Percentiles rank a stretch among this genome's conserved stretches.
Evolutionary conservation across 1,284 basidiomycete genomes (phyloP).

Genomic region (Microstroma glucosiphilum): DNA sequence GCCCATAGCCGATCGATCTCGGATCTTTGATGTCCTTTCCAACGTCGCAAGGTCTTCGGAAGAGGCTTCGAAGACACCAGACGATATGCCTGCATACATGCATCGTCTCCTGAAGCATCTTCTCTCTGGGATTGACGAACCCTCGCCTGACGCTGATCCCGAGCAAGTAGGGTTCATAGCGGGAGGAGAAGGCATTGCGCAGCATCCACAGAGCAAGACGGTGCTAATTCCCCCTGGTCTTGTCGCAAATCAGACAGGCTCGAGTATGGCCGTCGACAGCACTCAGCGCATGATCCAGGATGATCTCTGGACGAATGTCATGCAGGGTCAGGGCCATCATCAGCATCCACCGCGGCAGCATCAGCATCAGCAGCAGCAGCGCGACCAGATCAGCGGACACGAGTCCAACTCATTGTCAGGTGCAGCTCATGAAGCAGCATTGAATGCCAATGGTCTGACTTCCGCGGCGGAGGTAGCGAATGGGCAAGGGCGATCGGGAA

Average conservation of each 20-base stretch:
- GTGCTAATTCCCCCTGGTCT: neutral
- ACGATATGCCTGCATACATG: constrained; percentile 4
- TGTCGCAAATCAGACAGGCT: neutral
- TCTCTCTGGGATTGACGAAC: neutral
- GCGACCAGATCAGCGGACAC: neutral
- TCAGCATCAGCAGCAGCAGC: constrained; percentile 1
- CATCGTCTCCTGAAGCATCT: neutral
- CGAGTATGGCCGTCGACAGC: neutral
- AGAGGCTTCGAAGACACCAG: neutral
- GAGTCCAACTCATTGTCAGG: neutral
- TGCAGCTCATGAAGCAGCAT: no score
- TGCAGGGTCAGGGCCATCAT: neutral
- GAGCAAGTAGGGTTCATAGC: neutral
- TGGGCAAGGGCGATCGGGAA: neutral
- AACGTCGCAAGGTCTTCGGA: neutral
- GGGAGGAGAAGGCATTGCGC: neutral
- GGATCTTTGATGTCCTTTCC: neutral
- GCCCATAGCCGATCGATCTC: neutral
- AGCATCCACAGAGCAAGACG: neutral
- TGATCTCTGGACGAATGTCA: constrained; percentile 1
- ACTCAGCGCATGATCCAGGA: constrained; percentile 1
- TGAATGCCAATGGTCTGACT: no score
- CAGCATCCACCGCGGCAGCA: neutral
- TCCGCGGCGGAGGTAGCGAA: no score
- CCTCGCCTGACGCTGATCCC: neutral